Evolutionary conservation across 257 asterid genomes (phyloP), one percentile per base, ranked within the genome.

Genomic region (Solanum rostratum): DNA sequence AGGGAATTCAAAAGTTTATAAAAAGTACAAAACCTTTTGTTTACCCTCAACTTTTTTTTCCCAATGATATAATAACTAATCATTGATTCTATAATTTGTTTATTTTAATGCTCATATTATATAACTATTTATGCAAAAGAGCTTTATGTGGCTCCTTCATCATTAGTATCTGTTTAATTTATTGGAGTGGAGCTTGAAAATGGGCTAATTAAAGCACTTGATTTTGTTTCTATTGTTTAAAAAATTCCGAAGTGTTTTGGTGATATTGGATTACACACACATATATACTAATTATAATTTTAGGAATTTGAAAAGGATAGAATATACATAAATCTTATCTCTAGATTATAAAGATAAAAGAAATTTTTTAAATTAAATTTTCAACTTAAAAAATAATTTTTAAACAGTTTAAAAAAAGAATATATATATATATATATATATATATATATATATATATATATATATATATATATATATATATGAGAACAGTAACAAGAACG

Each of bases 361-460:
- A 0, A 7, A 0, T n/a, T 1, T 20, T 1, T 57, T 0, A n/a
- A 2, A 0, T 20, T 57, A 1, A 1, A 20, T 57, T 1, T 1
- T 57, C 0, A 0, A 20, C 10, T 54, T 54, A 19, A 54, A 19
- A 54, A 54, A 19, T 0, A 7, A 54, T 54, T 55, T 55, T 55
- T 1, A 55, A 55, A 55, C 3, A 20, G 6, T 55, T 20, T 11
- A 0, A 57, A 57, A 57, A 57, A 57, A 2, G 7, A 3, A 3
- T n/a, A n/a, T n/a, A n/a, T n/a, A n/a, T n/a, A n/a, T n/a, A n/a
- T n/a, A 57, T 57, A n/a, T 20, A 57, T 1, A n/a, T 9, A 57
- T 57, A 57, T 57, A n/a, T 20, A 57, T 1, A n/a, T 9, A 57
- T 57, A 57, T 57, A n/a, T 20, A 57, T 1, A n/a, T 9, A 57